phyloP scores from a whole-genome alignment of 2,329 filamentous ascomycete species.

The Rhynchosporium secalis region DNA sequence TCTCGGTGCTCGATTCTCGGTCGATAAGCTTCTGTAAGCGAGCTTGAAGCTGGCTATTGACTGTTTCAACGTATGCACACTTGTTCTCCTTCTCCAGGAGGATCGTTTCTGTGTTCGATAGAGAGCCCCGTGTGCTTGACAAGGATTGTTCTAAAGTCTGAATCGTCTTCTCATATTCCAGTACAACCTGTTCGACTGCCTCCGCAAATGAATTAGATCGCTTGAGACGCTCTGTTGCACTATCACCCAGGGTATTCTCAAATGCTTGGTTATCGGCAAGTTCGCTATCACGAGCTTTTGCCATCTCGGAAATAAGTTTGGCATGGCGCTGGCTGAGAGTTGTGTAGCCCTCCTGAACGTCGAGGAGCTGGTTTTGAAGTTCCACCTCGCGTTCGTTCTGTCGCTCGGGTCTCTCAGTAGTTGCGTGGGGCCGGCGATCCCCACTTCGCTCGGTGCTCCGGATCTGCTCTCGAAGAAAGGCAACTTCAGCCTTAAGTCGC shows the following conservation, averaged over 20 bases:
- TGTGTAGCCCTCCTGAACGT: constrained; percentile 92
- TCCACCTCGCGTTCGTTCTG: constrained; percentile 84
- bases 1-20: constrained; percentile 86
- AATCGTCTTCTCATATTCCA: constrained; percentile 99
- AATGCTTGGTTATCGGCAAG: constrained; percentile 56
- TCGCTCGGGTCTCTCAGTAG: constrained; percentile 74
- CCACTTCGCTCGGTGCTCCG: constrained; percentile 74
- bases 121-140: constrained; percentile 79
- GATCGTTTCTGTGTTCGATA: constrained; percentile 81
- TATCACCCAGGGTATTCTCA: constrained; percentile 70
- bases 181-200: constrained; percentile 90
- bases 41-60: constrained; percentile 84
- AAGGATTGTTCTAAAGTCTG: constrained; percentile 89
- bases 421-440: constrained; percentile 51
- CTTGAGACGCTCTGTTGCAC: constrained; percentile 82
- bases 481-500: constrained; percentile 87
- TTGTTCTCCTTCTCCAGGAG: constrained; percentile 92
- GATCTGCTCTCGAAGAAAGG: constrained; percentile 92
- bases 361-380: constrained; percentile 88
- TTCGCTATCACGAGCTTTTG: constrained; percentile 76
- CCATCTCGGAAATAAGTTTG: constrained; percentile 92
- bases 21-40: constrained; percentile 92
- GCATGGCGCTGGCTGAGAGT: constrained; percentile 89
- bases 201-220: constrained; percentile 95
- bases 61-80: constrained; percentile 88